Conservation (phyloP, 2,329 filamentous ascomycete genomes). For the Ophiosphaerella herpotricha region DNA sequence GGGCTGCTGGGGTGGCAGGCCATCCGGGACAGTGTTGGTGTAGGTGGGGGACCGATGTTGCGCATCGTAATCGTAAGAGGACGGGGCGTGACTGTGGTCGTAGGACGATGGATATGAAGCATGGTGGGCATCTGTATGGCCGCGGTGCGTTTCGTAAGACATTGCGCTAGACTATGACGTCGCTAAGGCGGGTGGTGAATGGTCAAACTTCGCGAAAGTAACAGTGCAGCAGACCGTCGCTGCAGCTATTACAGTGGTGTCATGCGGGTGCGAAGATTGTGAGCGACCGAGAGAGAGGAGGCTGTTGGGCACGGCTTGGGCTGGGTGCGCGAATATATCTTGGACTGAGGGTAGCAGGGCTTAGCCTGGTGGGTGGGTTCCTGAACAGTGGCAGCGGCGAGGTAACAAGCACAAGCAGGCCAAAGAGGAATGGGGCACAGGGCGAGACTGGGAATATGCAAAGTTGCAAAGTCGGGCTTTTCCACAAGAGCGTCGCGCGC, state of each 20-base stretch:
- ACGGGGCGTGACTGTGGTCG: conserved; percentile 21
- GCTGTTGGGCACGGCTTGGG: conserved; percentile 2
- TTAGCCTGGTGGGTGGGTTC: conserved; percentile 19
- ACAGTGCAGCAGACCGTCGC: conserved; percentile 24
- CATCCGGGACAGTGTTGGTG: conserved; percentile 39
- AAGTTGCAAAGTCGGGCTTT: not conserved
- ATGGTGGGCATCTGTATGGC: conserved; percentile 22
- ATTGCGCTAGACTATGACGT: conserved; percentile 24
- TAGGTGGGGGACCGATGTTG: conserved; percentile 35
- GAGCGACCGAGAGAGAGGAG: conserved; percentile 10
- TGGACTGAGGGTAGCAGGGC: conserved; percentile 12
- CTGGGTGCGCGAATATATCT: conserved; percentile 8
- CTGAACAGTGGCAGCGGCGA: conserved; percentile 8
- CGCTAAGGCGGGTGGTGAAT: conserved; percentile 13
- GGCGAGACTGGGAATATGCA: conserved; percentile 13
- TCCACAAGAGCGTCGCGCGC: conserved; percentile 1
- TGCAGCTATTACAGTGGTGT: conserved; percentile 22
- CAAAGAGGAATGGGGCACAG: conserved; percentile 3
- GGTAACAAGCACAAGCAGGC: conserved; percentile 9
- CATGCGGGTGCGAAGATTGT: conserved; percentile 23
- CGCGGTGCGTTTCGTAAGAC: conserved; percentile 22
- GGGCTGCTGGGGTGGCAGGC: conserved; percentile 48
- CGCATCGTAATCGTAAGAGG: conserved; percentile 31
- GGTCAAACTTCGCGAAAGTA: conserved; percentile 6
- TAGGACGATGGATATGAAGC: conserved; percentile 20